phyloP scores from a whole-genome alignment of 1,284 basidiomycete genomes.

The Ceratobasidium sp. region DNA sequence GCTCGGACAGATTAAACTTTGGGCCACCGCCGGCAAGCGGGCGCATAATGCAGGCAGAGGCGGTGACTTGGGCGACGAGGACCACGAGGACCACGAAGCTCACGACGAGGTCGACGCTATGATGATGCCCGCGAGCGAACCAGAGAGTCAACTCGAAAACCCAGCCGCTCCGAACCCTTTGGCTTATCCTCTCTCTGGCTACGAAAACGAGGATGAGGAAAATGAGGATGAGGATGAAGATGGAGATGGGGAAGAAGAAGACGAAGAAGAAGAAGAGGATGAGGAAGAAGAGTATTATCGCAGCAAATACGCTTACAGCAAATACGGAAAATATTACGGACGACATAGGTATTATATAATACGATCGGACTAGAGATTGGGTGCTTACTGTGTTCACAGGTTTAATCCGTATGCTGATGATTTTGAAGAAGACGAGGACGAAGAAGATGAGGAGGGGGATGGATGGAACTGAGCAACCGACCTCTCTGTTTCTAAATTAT shows the following conservation, averaged over 20 bases:
- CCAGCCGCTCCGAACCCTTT: neutral
- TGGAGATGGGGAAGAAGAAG: neutral
- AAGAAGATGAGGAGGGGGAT: neutral
- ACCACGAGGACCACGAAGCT: no score
- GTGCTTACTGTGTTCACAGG: no score
- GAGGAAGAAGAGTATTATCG: neutral
- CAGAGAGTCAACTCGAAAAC: neutral
- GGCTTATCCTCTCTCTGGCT: no score
- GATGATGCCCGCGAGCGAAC: conserved; percentile 5
- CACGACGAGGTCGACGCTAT: conserved; percentile 15
- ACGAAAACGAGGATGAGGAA: neutral
- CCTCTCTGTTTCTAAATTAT: neutral
- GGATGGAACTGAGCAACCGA: neutral
- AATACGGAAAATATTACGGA: no score
- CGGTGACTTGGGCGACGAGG: neutral
- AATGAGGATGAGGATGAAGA: neutral
- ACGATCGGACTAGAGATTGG: neutral
- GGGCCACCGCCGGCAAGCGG: conserved; percentile 58
- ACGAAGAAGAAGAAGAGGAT: neutral
- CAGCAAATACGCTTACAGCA: neutral
- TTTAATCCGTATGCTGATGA: neutral
- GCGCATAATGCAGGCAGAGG: neutral
- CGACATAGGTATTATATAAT: neutral
- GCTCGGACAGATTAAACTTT: conserved; percentile 62
- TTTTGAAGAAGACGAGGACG: neutral